Percentiles rank a stretch among this genome's conserved stretches.
phyloP scores from a whole-genome alignment of 2,329 filamentous ascomycete species.

The Orbilia ellipsospora region DNA sequence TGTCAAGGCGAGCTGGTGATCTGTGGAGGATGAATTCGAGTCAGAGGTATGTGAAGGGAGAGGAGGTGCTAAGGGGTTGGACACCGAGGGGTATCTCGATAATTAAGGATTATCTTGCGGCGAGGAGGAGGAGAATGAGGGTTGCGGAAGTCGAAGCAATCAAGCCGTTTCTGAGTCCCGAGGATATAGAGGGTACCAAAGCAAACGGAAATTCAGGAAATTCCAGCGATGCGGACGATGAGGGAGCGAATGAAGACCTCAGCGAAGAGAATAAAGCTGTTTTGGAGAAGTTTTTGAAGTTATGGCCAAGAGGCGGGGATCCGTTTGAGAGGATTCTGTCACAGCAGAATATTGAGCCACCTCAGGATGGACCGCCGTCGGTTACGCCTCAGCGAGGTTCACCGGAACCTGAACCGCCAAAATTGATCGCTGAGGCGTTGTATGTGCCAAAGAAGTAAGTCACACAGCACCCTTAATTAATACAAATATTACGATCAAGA shows the following conservation, averaged over 20 bases:
- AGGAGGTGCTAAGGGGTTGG: conserved; percentile 87
- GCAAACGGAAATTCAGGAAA: conserved; percentile 61
- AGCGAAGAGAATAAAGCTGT: conserved; percentile 66
- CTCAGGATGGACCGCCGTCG: conserved; percentile 69
- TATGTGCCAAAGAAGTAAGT: conserved; percentile 60
- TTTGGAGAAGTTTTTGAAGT: conserved; percentile 70
- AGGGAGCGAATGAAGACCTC: conserved; percentile 63
- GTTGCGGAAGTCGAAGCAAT: conserved; percentile 83
- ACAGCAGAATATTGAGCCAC: conserved; percentile 72
- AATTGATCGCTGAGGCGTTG: conserved; percentile 60
- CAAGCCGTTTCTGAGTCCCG: conserved; percentile 71
- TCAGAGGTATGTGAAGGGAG: conserved; percentile 94
- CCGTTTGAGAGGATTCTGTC: conserved; percentile 62
- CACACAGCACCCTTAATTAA: neutral
- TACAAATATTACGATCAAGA: neutral
- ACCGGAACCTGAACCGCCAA: conserved; percentile 57
- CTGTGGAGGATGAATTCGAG: conserved; percentile 96
- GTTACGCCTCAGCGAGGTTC: conserved; percentile 42
- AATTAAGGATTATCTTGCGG: conserved; percentile 84
- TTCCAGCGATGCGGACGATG: conserved; percentile 58
- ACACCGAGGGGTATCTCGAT: conserved; percentile 88
- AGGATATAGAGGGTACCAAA: conserved; percentile 44
- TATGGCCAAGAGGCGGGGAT: conserved; percentile 68
- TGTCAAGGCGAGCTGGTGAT: conserved; percentile 90
- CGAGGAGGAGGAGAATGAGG: conserved; percentile 78